Conservation (phyloP, 108 stramenopile genomes). For the Conticribra guillardii region DNA sequence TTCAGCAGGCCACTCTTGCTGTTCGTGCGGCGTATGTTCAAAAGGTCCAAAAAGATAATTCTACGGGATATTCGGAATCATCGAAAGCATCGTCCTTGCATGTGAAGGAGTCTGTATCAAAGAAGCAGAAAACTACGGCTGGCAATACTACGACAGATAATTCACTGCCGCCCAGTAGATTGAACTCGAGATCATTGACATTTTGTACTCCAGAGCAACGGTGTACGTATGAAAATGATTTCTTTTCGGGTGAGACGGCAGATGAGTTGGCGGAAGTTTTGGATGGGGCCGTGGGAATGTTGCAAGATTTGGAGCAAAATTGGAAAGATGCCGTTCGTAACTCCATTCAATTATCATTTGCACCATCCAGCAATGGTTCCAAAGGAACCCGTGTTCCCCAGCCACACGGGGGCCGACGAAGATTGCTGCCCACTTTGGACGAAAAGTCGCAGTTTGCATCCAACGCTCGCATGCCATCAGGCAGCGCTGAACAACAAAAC, state of each 20-base stretch:
- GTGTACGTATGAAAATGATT: slow-evolving; percentile 43
- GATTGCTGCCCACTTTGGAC: slow-evolving; percentile 1
- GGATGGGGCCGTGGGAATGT: slow-evolving; percentile 83
- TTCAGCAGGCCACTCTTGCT: slow-evolving; percentile 79
- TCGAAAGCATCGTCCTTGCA: too few species aligned
- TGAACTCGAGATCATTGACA: slow-evolving; percentile 27
- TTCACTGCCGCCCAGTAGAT: slow-evolving; percentile 16
- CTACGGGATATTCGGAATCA: background rate
- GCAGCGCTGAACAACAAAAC: background rate
- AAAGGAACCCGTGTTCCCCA: background rate
- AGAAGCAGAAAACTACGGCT: too few species aligned
- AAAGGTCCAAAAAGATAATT: slow-evolving; percentile 36
- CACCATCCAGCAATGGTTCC: background rate
- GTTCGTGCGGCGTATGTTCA: slow-evolving; percentile 72
- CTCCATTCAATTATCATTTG: slow-evolving; percentile 59
- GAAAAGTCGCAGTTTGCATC: slow-evolving; percentile 11
- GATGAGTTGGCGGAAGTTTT: slow-evolving; percentile 83
- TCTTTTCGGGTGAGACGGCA: slow-evolving; percentile 59
- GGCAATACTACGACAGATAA: background rate
- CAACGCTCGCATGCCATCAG: background rate
- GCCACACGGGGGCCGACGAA: slow-evolving; percentile 13
- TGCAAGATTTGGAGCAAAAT: slow-evolving; percentile 89
- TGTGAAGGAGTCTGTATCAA: too few species aligned
- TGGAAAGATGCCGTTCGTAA: slow-evolving; percentile 87
- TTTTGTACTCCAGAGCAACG: slow-evolving; percentile 12